Evolutionary conservation across 495 filamentous ascomycete species (phyloP), one percentile per base, ranked within the genome.

Genomic region (Umbilicaria muhlenbergii): DNA sequence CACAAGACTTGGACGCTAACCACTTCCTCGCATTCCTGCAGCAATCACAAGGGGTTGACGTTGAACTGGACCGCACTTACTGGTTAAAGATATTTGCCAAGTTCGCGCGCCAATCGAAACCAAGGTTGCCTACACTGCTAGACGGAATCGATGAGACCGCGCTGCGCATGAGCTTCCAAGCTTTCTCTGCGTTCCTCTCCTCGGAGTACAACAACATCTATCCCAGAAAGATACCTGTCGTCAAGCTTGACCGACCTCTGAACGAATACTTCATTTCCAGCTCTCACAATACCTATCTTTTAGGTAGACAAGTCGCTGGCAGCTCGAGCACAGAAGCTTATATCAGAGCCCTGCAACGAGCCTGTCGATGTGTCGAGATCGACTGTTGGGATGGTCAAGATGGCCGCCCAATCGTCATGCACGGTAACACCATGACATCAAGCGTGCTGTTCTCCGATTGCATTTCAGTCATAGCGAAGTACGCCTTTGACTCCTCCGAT

Each of bases 241-340:
- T 73, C 41, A 63, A 66, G 14, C 77, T 94, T 38, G 75, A 91
- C 50, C 77, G 83, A 24, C 91, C 91, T 0, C 62, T 98, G 55
- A 94, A 94, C 57, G 91, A 98, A 54, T 98, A 98, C 56, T 95
- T 87, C 72, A 91, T 96, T 48, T 95, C 89, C 3, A 94, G 87
- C 67, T 95, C 89, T 14, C 91, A 98, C 68, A 98, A 98, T 60
- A 96, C 91, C 10, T 98, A 98, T 55, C 77, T 98, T 11, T 64
- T 91, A 18, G 91, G 91, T 14, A 78, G 86, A 17, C 91, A 98
- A 59, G 79, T 96, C 10, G 80, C 76, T 24, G 87, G 86, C 18
- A 74, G 81, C 33, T 94, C 91, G 15, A 95, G 86, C 50, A 80
- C 87, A 11, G 91, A 98, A 58, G 85, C 83, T 19, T 98, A 98